Conservation (phyloP, 257 asterid species). For the Jacaranda mimosifolia region DNA sequence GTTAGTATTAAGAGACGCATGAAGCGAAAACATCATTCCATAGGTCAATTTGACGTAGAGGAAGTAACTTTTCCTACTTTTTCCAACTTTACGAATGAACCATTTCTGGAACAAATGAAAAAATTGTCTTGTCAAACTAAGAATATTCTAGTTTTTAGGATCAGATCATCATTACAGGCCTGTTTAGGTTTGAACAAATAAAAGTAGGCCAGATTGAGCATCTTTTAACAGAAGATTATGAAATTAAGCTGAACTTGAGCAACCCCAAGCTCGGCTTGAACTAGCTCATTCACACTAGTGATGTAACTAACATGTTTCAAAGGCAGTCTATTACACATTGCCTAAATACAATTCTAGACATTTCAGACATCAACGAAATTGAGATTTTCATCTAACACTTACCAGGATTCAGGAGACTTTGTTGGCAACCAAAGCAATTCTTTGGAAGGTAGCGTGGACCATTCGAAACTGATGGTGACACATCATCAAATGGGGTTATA, state of each 20-base stretch:
- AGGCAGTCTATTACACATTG: background rate
- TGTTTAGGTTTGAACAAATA: background rate
- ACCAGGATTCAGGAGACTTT: constrained; percentile 84
- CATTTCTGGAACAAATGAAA: background rate
- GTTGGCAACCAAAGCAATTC: constrained; percentile 88
- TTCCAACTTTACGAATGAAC: background rate
- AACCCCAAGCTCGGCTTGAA: background rate
- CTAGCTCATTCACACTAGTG: background rate
- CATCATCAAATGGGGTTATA: constrained; percentile 87
- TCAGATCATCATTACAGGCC: background rate
- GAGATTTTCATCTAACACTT: constrained; percentile 23
- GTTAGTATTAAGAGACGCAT: background rate
- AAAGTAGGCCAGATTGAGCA: background rate
- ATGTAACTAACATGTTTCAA: background rate
- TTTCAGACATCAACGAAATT: background rate
- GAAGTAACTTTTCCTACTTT: background rate
- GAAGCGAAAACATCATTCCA: background rate
- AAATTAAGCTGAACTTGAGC: constrained; percentile 1
- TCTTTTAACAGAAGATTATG: background rate
- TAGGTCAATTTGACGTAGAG: background rate
- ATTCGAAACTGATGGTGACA: constrained; percentile 57
- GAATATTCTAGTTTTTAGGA: background rate
- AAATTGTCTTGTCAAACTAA: background rate
- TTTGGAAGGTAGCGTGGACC: constrained; percentile 55
- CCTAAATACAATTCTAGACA: background rate